A percentile compares a stretch with the other conserved stretches of the same genome.
These are phyloP conservation scores for Pseudoneurospora amorphoporcata DNA, from an alignment of 495 filamentous ascomycete genomes.

Conservation along the genomic window DNA sequence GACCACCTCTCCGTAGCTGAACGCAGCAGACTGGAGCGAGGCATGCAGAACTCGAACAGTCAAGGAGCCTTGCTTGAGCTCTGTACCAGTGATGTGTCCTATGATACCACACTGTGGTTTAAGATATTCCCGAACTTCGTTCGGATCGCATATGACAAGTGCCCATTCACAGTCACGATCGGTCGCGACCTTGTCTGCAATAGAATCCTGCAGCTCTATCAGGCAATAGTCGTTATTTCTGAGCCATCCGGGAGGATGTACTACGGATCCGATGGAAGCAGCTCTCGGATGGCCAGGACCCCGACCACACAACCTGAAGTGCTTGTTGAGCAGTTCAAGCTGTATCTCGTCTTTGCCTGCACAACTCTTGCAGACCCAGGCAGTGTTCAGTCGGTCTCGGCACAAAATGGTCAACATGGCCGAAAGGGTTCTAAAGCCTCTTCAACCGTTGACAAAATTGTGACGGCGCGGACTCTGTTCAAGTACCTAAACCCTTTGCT, in stretches of 20 bases:
- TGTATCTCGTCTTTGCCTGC: conserved; percentile 96
- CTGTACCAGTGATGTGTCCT: conserved; percentile 89
- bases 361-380: conserved; percentile 86
- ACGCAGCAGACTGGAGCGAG: conserved; percentile 82
- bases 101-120: conserved; percentile 92
- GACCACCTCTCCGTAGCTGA: conserved; percentile 88
- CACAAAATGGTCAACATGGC: conserved; percentile 64
- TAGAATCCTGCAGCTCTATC: conserved; percentile 84
- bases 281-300: conserved; percentile 38
- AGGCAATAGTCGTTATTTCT: conserved; percentile 64
- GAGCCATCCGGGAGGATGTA: conserved; percentile 57
- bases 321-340: conserved; percentile 93
- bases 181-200: conserved; percentile 87
- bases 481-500: conserved; percentile 82
- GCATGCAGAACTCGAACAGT: conserved; percentile 72
- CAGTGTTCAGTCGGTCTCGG: conserved; percentile 44
- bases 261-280: conserved; percentile 37
- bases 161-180: conserved; percentile 79
- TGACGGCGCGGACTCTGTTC: conserved; percentile 79
- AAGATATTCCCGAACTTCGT: conserved; percentile 96
- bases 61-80: conserved; percentile 85
- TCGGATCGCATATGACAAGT: conserved; percentile 80
- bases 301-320: conserved; percentile 76
- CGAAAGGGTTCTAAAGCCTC: conserved; percentile 73
- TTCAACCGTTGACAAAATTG: conserved; percentile 68